Evolutionary conservation across 2,329 filamentous ascomycete species (phyloP).

Genomic region (Pseudocercospora crystallina): DNA sequence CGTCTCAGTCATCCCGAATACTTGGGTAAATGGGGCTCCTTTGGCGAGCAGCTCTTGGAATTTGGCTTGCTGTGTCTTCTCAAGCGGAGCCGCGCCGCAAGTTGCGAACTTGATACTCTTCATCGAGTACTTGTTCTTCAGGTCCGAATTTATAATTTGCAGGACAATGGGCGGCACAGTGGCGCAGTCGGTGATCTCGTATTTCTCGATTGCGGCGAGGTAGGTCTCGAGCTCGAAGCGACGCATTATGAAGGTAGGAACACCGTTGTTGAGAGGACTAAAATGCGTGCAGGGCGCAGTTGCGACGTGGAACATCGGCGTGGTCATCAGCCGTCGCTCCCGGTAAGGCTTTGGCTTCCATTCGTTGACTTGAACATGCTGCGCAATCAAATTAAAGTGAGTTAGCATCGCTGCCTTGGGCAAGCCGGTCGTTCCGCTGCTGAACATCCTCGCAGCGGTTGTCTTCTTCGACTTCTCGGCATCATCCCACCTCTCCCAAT

Average conservation of each 20-base stretch:
- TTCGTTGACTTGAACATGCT: constrained; percentile 49
- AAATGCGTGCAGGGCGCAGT: constrained; percentile 42
- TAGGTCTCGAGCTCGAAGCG: constrained; percentile 52
- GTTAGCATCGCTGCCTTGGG: constrained; percentile 59
- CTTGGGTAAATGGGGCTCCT: constrained; percentile 32
- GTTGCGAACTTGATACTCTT: constrained; percentile 65
- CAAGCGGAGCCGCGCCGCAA: constrained; percentile 75
- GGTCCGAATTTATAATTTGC: constrained; percentile 62
- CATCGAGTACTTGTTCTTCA: constrained; percentile 67
- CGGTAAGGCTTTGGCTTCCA: constrained; percentile 34
- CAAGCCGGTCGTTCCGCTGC: constrained; percentile 56
- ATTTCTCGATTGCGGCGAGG: constrained; percentile 63
- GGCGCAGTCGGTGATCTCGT: constrained; percentile 66
- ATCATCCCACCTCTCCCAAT: constrained; percentile 49
- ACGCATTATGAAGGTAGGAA: constrained; percentile 43
- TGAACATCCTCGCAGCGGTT: constrained; percentile 52
- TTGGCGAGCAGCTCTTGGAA: constrained; percentile 60
- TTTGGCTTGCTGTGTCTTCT: constrained; percentile 68
- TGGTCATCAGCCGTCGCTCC: constrained; percentile 41
- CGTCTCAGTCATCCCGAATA: constrained; percentile 50
- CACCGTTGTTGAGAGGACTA: constrained; percentile 35
- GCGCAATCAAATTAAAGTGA: constrained; percentile 58
- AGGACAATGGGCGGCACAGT: constrained; percentile 73
- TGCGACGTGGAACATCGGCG: constrained; percentile 54
- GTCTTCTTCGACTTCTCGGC: constrained; percentile 44